Evolutionary conservation across 768 basidiomycete species (phyloP).

Genomic region (Podaxis mareebaensis): DNA sequence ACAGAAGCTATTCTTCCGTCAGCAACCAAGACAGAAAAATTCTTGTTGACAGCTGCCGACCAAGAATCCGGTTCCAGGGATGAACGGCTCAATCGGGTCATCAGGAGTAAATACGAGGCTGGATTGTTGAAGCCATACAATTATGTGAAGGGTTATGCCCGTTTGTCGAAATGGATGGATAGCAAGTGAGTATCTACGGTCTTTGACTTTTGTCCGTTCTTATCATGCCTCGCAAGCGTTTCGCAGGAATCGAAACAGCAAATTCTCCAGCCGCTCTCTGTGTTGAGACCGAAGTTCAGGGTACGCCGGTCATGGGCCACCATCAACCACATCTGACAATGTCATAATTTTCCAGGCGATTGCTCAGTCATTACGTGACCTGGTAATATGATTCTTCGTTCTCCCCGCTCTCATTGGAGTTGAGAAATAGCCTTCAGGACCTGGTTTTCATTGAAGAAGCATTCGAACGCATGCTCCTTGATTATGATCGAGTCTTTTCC

Average conservation of each 20-base stretch:
- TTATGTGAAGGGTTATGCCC: constrained; percentile 93
- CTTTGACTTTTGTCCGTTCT: not conserved
- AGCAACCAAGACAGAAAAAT: constrained; percentile 82
- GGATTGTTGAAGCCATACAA: constrained; percentile 94
- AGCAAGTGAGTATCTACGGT: constrained; percentile 57
- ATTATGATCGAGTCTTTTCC: constrained; percentile 92
- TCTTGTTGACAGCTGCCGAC: constrained; percentile 92
- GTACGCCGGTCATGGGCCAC: constrained; percentile 38
- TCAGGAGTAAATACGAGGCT: constrained; percentile 95
- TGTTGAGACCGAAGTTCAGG: constrained; percentile 83
- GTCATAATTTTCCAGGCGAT: constrained; percentile 51
- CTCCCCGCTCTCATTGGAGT: constrained; percentile 4
- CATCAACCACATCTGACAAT: constrained; percentile 5
- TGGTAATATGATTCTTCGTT: constrained; percentile 44
- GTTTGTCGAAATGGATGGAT: constrained; percentile 94
- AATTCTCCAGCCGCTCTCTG: constrained; percentile 86
- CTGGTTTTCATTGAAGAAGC: constrained; percentile 98
- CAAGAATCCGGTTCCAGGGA: constrained; percentile 90
- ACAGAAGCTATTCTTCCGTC: constrained; percentile 61
- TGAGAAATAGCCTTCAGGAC: constrained; percentile 49
- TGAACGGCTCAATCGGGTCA: constrained; percentile 87
- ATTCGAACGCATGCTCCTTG: constrained; percentile 91
- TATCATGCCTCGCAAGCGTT: constrained; percentile 49
- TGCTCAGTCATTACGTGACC: constrained; percentile 81
- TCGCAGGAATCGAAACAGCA: constrained; percentile 90